Evolutionary conservation across 352 stramenopile genomes (phyloP).

Genomic region (Phytophthora syringae): DNA sequence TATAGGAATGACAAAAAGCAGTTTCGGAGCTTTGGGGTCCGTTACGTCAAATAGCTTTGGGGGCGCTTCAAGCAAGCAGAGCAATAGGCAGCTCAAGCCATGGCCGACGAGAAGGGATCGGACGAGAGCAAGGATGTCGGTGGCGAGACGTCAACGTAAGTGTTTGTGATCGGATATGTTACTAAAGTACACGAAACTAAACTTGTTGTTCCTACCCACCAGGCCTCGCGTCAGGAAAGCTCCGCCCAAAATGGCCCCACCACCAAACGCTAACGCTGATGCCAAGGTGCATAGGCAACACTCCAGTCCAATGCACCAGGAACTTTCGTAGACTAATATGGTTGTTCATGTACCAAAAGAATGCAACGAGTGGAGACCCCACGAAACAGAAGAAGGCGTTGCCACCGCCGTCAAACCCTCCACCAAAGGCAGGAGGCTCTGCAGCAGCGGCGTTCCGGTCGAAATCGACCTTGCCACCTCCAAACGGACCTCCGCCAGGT

Average conservation of each 20-base stretch:
- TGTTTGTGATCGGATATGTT: neutral
- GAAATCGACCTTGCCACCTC: constrained; percentile 65
- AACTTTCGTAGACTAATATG: neutral
- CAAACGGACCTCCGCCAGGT: constrained; percentile 66
- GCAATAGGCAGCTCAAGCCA: constrained; percentile 21
- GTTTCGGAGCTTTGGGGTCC: constrained; percentile 9
- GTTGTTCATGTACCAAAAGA: constrained; percentile 1
- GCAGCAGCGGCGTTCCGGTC: constrained; percentile 72
- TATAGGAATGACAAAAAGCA: constrained; percentile 29
- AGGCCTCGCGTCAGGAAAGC: constrained; percentile 37
- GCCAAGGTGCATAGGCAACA: constrained; percentile 29
- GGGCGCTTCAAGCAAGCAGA: neutral
- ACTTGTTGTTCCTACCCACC: neutral
- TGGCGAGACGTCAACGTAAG: constrained; percentile 30
- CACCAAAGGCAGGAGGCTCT: constrained; percentile 59
- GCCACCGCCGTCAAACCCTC: constrained; percentile 71
- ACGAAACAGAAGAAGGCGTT: constrained; percentile 68
- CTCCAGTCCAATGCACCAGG: neutral
- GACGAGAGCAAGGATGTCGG: constrained; percentile 36
- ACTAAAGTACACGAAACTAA: no score
- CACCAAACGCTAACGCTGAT: constrained; percentile 30
- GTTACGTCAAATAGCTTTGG: constrained; percentile 22
- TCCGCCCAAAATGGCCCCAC: constrained; percentile 48
- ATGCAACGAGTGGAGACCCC: constrained; percentile 33
- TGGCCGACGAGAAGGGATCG: constrained; percentile 45